phyloP scores from a whole-genome alignment of 2,329 filamentous ascomycete genomes.

The Pyricularia grisea region DNA sequence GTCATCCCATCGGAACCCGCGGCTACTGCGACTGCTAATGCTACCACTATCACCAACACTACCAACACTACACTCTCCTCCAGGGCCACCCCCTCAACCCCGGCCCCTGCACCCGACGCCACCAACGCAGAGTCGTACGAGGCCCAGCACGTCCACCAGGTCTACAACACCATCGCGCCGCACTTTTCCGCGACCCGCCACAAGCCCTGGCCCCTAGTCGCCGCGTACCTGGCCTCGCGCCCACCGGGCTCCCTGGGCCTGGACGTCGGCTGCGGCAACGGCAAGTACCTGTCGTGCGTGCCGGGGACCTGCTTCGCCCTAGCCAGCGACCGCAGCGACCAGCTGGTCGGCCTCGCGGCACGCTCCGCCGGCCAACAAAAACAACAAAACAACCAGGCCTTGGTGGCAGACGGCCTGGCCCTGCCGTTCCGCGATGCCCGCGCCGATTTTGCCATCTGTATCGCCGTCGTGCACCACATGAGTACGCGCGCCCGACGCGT shows the following conservation, averaged over 20 bases:
- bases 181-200: conserved; percentile 76
- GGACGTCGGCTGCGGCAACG: conserved; percentile 93
- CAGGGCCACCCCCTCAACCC: background rate
- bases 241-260: conserved; percentile 67
- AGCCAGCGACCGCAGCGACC: conserved; percentile 52
- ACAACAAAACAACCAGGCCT: conserved; percentile 30
- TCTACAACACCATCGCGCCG: conserved; percentile 80
- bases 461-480: conserved; percentile 90
- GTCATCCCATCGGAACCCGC: background rate
- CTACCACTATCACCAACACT: background rate
- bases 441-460: conserved; percentile 81
- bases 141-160: conserved; percentile 75
- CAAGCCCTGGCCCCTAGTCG: conserved; percentile 88
- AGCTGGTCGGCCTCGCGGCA: conserved; percentile 72
- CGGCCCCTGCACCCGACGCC: background rate
- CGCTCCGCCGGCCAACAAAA: conserved; percentile 47
- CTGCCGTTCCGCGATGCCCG: conserved; percentile 60
- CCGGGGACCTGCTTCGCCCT: background rate
- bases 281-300: conserved; percentile 63
- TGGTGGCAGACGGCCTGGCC: conserved; percentile 75
- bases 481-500: conserved; percentile 66
- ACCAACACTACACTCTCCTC: background rate
- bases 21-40: background rate
- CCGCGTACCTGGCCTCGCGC: conserved; percentile 61
- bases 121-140: conserved; percentile 52